Percentiles rank a stretch among this genome's conserved stretches.
These are phyloP conservation scores for Arachnopeziza araneosa DNA, from an alignment of 2,329 filamentous ascomycete genomes.

Conservation along the genomic window DNA sequence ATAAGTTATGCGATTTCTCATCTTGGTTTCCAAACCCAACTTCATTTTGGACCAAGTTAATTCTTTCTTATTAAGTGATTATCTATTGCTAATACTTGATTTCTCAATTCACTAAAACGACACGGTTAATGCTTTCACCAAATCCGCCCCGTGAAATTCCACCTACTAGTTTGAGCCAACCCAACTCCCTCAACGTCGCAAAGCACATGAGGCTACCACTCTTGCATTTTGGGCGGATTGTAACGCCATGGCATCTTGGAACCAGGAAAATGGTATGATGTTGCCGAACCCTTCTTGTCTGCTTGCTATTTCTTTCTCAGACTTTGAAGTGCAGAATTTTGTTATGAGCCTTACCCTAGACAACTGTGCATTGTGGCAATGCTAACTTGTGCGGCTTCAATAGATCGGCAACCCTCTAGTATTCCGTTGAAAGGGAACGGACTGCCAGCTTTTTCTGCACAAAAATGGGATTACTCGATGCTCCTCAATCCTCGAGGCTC, in stretches of 20 bases:
- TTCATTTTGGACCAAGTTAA: background rate
- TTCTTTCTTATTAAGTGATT: background rate
- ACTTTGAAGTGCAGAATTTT: constrained; percentile 17
- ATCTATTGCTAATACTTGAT: background rate
- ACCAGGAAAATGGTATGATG: constrained; percentile 31
- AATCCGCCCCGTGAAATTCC: background rate
- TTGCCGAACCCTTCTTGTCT: background rate
- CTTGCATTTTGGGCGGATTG: constrained; percentile 11
- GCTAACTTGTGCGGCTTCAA: background rate
- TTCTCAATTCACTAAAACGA: background rate
- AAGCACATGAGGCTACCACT: constrained; percentile 25
- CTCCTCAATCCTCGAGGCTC: constrained; percentile 39
- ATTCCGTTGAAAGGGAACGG: constrained; percentile 20
- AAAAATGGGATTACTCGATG: constrained; percentile 36
- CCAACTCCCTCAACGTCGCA: background rate
- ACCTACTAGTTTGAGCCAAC: background rate
- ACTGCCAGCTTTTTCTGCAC: constrained; percentile 12
- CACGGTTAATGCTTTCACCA: background rate
- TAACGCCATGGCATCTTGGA: constrained; percentile 32
- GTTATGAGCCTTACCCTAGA: constrained; percentile 1
- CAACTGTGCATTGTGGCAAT: background rate
- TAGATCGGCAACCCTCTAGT: constrained; percentile 27
- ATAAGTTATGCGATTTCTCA: background rate
- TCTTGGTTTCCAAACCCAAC: background rate
- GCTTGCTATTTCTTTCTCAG: constrained; percentile 5